A percentile compares a stretch with the other conserved stretches of the same genome.
Evolutionary conservation across 805 yeast species (phyloP).

Genomic region (Candida broadrunensis): DNA sequence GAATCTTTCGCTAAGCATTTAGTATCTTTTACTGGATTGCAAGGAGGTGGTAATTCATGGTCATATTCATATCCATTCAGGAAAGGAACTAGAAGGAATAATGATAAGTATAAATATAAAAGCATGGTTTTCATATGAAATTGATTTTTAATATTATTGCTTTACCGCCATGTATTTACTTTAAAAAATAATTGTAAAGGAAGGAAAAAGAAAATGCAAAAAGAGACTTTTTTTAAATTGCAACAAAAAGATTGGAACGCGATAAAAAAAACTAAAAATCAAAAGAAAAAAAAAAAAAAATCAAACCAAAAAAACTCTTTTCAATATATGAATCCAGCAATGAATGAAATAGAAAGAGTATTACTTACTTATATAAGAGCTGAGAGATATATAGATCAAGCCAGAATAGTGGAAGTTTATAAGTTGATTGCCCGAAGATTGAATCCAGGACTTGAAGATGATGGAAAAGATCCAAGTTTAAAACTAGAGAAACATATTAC

Average conservation of each 20-base stretch:
- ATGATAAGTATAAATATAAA: background rate
- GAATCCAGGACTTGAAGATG: slow-evolving; percentile 2
- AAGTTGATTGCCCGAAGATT: slow-evolving; percentile 11
- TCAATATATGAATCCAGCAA: background rate
- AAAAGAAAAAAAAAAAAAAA: slow-evolving; percentile 3
- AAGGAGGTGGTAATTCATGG: slow-evolving; percentile 4
- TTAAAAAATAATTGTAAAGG: too few species aligned
- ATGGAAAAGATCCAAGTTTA: background rate
- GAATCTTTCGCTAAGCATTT: slow-evolving; percentile 23
- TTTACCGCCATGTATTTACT: too few species aligned
- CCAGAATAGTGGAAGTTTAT: slow-evolving; percentile 20
- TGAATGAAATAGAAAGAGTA: slow-evolving; percentile 12
- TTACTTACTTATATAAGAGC: slow-evolving; percentile 30
- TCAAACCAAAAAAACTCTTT: background rate
- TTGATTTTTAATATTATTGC: too few species aligned
- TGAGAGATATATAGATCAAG: slow-evolving; percentile 16
- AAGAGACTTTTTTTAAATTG: background rate
- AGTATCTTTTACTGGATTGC: slow-evolving; percentile 24
- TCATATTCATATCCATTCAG: background rate
- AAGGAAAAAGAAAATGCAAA: too few species aligned
- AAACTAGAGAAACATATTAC: slow-evolving; percentile 16
- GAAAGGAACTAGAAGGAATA: background rate
- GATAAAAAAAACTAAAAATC: background rate
- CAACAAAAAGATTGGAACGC: background rate
- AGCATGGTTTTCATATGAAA: background rate